These are phyloP conservation scores for Trichoderma guizhouense DNA, from an alignment of 2,329 filamentous ascomycete species.

Conservation along the genomic window DNA sequence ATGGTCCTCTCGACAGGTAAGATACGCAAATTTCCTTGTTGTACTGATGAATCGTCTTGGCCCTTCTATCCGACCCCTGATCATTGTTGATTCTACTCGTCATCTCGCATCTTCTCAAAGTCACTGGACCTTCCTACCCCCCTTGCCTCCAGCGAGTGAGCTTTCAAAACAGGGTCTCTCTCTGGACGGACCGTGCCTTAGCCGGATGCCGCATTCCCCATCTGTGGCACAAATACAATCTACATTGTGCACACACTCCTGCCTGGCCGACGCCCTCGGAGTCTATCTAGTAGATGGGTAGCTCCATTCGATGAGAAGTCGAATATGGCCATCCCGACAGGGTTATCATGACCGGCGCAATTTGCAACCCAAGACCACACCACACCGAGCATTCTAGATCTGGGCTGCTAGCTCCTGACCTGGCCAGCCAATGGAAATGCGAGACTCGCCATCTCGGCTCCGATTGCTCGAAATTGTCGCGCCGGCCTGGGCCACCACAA, in stretches of 20 bases:
- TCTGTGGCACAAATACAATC: neutral
- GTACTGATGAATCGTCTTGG: neutral
- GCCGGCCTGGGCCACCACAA: conserved; percentile 32
- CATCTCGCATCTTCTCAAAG: conserved; percentile 42
- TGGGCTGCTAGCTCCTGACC: conserved; percentile 22
- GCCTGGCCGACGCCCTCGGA: conserved; percentile 13
- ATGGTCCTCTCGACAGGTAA: conserved; percentile 89
- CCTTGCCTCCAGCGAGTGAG: conserved; percentile 32
- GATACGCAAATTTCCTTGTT: conserved; percentile 31
- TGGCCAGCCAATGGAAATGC: conserved; percentile 40
- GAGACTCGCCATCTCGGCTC: conserved; percentile 37
- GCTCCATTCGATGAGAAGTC: neutral
- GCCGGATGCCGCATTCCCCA: neutral
- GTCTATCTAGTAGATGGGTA: conserved; percentile 18
- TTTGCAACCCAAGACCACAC: conserved; percentile 7
- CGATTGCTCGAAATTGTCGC: conserved; percentile 45
- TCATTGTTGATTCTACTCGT: conserved; percentile 25
- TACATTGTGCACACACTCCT: neutral
- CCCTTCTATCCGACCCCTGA: conserved; percentile 24
- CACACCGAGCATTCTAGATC: conserved; percentile 22
- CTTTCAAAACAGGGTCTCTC: neutral
- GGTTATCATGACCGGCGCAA: conserved; percentile 1
- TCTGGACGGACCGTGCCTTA: neutral
- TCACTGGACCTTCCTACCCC: conserved; percentile 44
- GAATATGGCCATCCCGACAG: conserved; percentile 2